phyloP scores from a whole-genome alignment of 768 basidiomycete species.

The Suillus brevipes region DNA sequence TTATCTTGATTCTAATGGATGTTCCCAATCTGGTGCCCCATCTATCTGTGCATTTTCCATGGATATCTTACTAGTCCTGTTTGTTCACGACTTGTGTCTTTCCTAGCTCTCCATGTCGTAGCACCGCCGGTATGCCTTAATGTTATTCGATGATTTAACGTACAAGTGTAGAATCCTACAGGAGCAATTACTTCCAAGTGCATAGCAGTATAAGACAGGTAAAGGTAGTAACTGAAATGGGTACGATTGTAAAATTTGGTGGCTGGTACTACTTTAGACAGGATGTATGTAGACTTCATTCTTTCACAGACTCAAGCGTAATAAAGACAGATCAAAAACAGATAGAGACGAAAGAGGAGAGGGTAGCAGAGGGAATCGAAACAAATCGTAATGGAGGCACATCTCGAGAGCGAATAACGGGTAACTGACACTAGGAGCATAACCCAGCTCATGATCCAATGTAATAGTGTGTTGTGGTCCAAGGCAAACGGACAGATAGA shows the following conservation, averaged over 20 bases:
- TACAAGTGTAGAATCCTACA: neutral
- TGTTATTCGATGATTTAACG: constrained; percentile 1
- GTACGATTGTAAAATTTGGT: constrained; percentile 12
- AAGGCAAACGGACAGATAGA: constrained; percentile 20
- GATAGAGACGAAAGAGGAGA: constrained; percentile 20
- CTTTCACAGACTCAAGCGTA: constrained; percentile 11
- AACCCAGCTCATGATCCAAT: constrained; percentile 34
- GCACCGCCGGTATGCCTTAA: neutral
- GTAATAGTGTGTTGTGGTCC: constrained; percentile 29
- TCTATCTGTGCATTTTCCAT: neutral
- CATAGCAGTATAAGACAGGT: constrained; percentile 6
- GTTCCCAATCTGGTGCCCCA: neutral
- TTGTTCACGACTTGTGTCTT: neutral
- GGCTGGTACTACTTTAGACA: constrained; percentile 16
- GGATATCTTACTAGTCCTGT: neutral
- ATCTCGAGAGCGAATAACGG: constrained; percentile 38
- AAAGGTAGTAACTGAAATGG: constrained; percentile 11
- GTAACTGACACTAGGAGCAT: constrained; percentile 33
- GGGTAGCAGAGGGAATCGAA: constrained; percentile 21
- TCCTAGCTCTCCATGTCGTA: neutral
- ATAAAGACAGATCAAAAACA: constrained; percentile 34
- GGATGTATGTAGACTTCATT: constrained; percentile 15
- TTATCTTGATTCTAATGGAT: neutral
- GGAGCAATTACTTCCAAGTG: neutral
- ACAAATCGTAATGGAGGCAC: constrained; percentile 37